Conservation (phyloP, 2,329 filamentous ascomycete species). For the Sclerotinia borealis region DNA sequence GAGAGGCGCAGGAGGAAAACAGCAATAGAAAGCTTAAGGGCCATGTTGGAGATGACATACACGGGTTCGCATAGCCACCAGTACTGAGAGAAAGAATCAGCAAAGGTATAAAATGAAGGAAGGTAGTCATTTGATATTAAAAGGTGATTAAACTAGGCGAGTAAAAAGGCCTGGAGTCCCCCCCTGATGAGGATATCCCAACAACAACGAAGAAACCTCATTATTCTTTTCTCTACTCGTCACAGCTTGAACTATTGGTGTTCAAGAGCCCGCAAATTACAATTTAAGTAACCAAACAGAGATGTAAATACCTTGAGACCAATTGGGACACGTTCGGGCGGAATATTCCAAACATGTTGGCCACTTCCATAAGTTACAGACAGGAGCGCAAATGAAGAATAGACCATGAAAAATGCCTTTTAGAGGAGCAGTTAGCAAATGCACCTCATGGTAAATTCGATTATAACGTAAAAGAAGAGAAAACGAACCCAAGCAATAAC, state of each 20-base stretch:
- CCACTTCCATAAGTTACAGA: constrained; percentile 28
- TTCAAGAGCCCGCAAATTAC: not conserved
- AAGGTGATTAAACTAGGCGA: not conserved
- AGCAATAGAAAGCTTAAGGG: constrained; percentile 37
- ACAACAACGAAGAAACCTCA: no score
- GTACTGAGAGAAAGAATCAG: constrained; percentile 19
- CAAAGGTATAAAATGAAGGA: not conserved
- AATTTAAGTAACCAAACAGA: not conserved
- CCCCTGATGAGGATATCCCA: not conserved
- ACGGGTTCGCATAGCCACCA: constrained; percentile 36
- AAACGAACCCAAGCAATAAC: constrained; percentile 11
- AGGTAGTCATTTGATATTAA: not conserved
- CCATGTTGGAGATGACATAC: constrained; percentile 37
- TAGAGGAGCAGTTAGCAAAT: not conserved
- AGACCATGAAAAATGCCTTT: constrained; percentile 25
- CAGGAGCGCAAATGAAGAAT: constrained; percentile 21
- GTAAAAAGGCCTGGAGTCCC: not conserved
- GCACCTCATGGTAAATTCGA: not conserved
- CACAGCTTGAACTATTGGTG: not conserved
- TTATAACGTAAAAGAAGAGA: not conserved
- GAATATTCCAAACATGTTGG: constrained; percentile 22
- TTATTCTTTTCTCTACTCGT: not conserved
- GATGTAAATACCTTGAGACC: constrained; percentile 26
- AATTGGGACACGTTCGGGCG: constrained; percentile 22
- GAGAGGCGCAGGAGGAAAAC: constrained; percentile 37